phyloP scores from a whole-genome alignment of 1,284 basidiomycete species.

The Cyathus pygmaeus region DNA sequence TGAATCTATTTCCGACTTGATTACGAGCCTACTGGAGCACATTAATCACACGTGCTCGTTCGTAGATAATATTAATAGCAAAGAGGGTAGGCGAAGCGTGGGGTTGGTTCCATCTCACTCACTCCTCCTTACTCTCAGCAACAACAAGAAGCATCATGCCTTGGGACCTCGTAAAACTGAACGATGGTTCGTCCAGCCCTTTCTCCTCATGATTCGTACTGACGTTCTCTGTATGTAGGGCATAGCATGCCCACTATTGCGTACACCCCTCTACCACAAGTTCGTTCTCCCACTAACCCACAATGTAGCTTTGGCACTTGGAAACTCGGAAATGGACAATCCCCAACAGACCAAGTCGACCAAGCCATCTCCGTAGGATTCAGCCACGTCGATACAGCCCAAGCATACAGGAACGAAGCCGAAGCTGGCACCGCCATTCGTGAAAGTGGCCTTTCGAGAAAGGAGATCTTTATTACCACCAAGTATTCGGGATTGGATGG shows the following conservation, averaged over 20 bases:
- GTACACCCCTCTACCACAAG: conserved; percentile 10
- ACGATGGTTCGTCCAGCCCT: conserved; percentile 46
- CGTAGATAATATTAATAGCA: not conserved
- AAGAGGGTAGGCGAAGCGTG: not conserved
- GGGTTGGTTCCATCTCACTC: not conserved
- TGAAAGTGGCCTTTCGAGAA: conserved; percentile 61
- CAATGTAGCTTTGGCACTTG: conserved; percentile 58
- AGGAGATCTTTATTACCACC: conserved; percentile 76
- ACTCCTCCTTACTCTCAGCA: not conserved
- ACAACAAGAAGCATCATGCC: conserved; percentile 45
- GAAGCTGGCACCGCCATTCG: conserved; percentile 67
- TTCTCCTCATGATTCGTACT: not conserved
- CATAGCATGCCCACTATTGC: conserved; percentile 58
- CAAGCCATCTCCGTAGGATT: conserved; percentile 65
- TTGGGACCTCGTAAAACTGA: conserved; percentile 57
- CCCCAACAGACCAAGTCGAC: conserved; percentile 59
- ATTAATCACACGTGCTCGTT: not conserved
- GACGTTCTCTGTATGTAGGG: conserved; percentile 35
- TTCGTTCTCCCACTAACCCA: not conserved
- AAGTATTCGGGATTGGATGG: conserved; percentile 69
- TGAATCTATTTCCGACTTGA: not conserved
- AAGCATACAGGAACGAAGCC: conserved; percentile 80
- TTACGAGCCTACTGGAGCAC: not conserved
- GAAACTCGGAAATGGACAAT: conserved; percentile 59
- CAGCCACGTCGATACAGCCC: conserved; percentile 70